Base-by-base conservation (phyloP, 108 stramenopile species). In the Nitzschia sp. region DNA sequence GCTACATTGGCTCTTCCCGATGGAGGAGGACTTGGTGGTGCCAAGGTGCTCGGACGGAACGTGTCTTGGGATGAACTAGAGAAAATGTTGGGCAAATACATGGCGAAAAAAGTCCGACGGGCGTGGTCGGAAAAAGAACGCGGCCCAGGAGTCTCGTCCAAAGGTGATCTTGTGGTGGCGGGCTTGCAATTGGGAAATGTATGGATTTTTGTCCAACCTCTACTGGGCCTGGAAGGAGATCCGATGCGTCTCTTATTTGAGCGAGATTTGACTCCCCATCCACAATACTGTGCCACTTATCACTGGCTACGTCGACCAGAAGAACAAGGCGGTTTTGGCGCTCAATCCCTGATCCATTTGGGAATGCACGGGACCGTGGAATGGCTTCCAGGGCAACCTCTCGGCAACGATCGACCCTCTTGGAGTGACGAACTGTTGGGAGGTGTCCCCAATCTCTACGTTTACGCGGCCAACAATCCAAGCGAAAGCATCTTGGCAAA, bases 381-480 rank as follows among this genome's bases (percentile, higher is more conserved):
- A 45, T 74, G 66, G 66, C 66, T 67, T 55, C 66, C 55, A 44
- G 91, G 91, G 26, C 87, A 88, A 36, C 88, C 89, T 19, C 68
- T 95, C 1, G 91, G 93, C 22, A 92, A 92, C 68, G 91, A 91
- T 69, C 56, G 77, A 3, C 73, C 85, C 45, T 84, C 81, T 17
- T 95, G 93, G 93, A 76, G 82, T 45, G 93, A 95, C 53, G 69
- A 86, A 45, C 60, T 94, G 34, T 48, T 94, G 4, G 90, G 89
- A 6, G 73, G 62, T 3, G 48, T 90, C 26, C 93, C 93, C 6
- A 92, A 95, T 70, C 45, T 91, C 30, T 94, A 94, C 59, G 79
- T 92, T 3, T 94, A 94, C 60, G 89, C 90, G 13, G 85, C 89
- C 9, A 95, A 95, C 77, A 95, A 95, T 67, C 93, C 93, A 5